phyloP scores from a whole-genome alignment of 2,329 filamentous ascomycete genomes.

The Cytospora leucostoma region DNA sequence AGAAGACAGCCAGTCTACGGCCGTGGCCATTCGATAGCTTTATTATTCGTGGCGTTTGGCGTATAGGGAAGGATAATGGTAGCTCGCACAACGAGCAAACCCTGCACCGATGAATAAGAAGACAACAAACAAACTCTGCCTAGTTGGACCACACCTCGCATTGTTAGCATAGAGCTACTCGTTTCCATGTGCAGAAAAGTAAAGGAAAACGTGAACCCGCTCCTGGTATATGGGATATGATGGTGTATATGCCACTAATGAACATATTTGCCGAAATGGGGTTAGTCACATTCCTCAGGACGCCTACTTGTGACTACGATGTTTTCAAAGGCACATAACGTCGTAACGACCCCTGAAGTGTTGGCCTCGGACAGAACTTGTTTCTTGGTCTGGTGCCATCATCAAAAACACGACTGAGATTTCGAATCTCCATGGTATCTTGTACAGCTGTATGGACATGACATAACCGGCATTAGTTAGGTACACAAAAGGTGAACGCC shows the following conservation, averaged over 20 bases:
- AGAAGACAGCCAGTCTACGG: not conserved
- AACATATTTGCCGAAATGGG: too few relatives aligned
- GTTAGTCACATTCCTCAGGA: too few relatives aligned
- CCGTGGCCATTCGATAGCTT: not conserved
- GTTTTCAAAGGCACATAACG: too few relatives aligned
- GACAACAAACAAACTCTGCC: not conserved
- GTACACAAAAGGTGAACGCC: slow-evolving; percentile 23
- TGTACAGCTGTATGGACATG: slow-evolving; percentile 22
- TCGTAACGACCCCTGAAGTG: too few relatives aligned
- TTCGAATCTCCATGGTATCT: slow-evolving; percentile 6
- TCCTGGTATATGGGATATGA: too few relatives aligned
- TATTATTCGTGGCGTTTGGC: slow-evolving; percentile 11
- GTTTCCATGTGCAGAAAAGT: too few relatives aligned
- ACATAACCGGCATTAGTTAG: slow-evolving; percentile 18
- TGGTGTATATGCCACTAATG: too few relatives aligned
- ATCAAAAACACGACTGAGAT: not conserved
- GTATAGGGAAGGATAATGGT: not conserved
- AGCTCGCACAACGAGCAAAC: not conserved
- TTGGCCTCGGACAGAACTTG: not conserved
- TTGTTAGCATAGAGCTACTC: too few relatives aligned
- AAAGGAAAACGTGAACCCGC: too few relatives aligned
- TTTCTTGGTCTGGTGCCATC: slow-evolving; percentile 2
- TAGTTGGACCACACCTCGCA: too few relatives aligned
- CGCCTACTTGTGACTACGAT: too few relatives aligned
- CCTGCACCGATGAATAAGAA: not conserved